Conservation (phyloP, 495 filamentous ascomycete genomes). For the Ascobolus immersus region DNA sequence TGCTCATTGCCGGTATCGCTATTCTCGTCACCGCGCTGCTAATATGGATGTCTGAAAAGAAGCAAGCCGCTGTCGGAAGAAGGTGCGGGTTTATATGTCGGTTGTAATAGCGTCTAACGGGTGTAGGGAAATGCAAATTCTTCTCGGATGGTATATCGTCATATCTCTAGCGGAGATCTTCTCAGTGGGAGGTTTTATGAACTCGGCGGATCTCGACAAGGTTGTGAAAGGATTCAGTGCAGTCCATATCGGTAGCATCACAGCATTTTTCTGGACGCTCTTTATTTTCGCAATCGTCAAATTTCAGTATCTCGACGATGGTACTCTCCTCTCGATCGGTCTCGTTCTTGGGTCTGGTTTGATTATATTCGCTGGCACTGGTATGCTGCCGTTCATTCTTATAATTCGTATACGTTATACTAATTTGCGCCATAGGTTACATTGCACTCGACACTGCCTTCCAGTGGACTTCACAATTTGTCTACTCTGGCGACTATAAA, state of each 20-base stretch:
- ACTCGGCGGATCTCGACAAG: background rate
- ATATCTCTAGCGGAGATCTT: constrained; percentile 92
- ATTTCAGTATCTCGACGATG: constrained; percentile 82
- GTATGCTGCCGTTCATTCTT: constrained; percentile 15
- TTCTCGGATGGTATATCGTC: constrained; percentile 65
- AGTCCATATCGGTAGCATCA: constrained; percentile 74
- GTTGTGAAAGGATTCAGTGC: constrained; percentile 54
- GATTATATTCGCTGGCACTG: constrained; percentile 62
- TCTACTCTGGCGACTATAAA: constrained; percentile 30
- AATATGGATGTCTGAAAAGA: constrained; percentile 60
- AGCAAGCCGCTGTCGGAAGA: constrained; percentile 80
- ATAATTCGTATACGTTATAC: background rate
- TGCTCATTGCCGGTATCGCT: constrained; percentile 52
- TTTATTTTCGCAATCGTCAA: constrained; percentile 81
- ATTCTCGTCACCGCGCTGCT: constrained; percentile 40
- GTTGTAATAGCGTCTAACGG: background rate
- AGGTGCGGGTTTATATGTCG: constrained; percentile 30
- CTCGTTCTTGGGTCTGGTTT: constrained; percentile 43
- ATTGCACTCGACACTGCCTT: constrained; percentile 87
- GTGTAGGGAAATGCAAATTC: constrained; percentile 80
- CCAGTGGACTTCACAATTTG: constrained; percentile 55
- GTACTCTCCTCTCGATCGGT: constrained; percentile 57
- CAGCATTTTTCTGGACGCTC: constrained; percentile 70
- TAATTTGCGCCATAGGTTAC: constrained; percentile 23
- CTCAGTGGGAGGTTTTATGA: constrained; percentile 53